Evolutionary conservation across 345 rosid species (phyloP), one percentile per base, ranked within the genome.

Genomic region (Moricandia arvensis): DNA sequence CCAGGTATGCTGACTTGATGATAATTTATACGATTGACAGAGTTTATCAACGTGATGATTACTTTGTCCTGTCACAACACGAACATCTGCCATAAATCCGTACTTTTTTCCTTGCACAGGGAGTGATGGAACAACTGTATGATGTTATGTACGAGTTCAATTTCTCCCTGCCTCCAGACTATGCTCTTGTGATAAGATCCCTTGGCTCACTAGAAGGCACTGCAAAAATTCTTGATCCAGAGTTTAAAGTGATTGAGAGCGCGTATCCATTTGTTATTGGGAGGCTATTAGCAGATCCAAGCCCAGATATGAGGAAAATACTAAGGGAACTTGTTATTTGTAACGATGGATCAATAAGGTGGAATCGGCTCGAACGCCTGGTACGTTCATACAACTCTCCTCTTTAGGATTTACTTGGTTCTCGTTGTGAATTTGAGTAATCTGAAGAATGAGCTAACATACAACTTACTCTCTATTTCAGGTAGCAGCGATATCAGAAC

Each of bases 181-280:
- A 92, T 84, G 99, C 97, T 61, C 81, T 90, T 75, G 99, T 92
- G 73, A 83, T 89, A 79, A 85, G 99, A 87, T 96, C 97, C 5
- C 96, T 90, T 27, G 97, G 97, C 65, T 90, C 97, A 57, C 86
- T 92, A 13, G 99, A 95, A 90, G 99, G 97, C 82, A 95, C 99
- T 0, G 96, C 99, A 33, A 95, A 95, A 85, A 86, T 77, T 78
- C 90, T 95, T 18, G 96, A 92, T 76, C 97, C 99, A 63, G 90
- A 87, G 75, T 92, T 95, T 77, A 90, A 89, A 79, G 97, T 95
- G 55, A 75, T 92, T 6, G 99, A 90, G 82, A 90, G 91, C 75
- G 92, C 97, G 47, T 92, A 95, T 71, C 97, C 97, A 64, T 91
- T 90, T 78, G 87, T 94, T 30, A 80, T 95, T 17, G 97, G 93